Conservation (phyloP, 2,329 filamentous ascomycete species). For the Colletotrichum filicis region DNA sequence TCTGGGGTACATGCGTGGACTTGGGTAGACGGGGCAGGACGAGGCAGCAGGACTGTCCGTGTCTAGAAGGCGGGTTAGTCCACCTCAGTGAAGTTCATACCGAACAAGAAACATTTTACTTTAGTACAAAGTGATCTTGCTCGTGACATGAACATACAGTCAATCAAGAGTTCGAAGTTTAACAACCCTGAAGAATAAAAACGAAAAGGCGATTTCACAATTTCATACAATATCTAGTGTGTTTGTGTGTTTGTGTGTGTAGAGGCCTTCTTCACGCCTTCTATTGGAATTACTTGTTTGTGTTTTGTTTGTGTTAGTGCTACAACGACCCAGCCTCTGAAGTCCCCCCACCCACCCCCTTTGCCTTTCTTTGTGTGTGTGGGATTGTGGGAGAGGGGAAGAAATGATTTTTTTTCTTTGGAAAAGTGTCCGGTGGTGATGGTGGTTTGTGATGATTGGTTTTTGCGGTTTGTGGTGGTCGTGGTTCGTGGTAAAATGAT, state of each 20-base stretch:
- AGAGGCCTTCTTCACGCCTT: conserved; percentile 23
- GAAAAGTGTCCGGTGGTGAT: neutral
- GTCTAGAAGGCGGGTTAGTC: neutral
- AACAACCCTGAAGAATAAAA: neutral
- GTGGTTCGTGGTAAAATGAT: conserved; percentile 10
- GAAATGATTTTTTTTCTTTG: conserved; percentile 11
- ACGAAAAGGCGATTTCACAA: neutral
- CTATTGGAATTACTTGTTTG: conserved; percentile 29
- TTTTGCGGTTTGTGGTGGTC: conserved; percentile 15
- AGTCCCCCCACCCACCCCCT: neutral
- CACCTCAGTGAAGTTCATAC: no score
- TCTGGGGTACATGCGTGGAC: neutral
- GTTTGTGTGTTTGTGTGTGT: neutral
- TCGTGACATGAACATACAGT: no score
- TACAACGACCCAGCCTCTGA: conserved; percentile 26
- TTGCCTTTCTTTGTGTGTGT: neutral
- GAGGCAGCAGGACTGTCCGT: neutral
- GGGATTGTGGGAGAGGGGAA: neutral
- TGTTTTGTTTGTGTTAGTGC: conserved; percentile 23
- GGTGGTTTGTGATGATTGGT: conserved; percentile 3
- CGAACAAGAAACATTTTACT: no score
- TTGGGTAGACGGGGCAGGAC: neutral
- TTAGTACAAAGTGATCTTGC: no score
- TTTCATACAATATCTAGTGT: neutral
- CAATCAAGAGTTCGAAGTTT: no score